phyloP scores from a whole-genome alignment of 1,284 basidiomycete genomes.

The Dichomitus squalens region DNA sequence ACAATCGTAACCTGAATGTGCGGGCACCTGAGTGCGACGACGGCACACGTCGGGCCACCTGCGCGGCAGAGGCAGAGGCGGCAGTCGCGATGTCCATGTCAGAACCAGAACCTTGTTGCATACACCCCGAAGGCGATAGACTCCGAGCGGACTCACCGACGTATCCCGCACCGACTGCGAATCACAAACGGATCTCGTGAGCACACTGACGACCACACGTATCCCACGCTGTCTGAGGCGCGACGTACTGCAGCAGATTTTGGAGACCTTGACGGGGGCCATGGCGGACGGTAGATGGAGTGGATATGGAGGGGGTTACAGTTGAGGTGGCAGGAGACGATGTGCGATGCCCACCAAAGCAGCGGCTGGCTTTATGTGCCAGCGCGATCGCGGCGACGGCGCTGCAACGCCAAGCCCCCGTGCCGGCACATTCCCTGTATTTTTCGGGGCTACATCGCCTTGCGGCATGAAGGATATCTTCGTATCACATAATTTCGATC shows the following conservation, averaged over 20 bases:
- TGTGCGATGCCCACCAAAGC: constrained; percentile 3
- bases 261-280: constrained; percentile 72
- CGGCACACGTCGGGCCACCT: constrained; percentile 94
- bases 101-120: background rate
- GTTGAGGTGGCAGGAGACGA: constrained; percentile 7
- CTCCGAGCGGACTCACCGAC: constrained; percentile 68
- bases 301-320: constrained; percentile 9
- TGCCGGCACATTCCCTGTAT: background rate
- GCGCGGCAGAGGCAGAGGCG: too few species aligned
- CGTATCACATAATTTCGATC: too few species aligned
- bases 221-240: background rate
- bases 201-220: background rate
- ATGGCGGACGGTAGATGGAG: constrained; percentile 37
- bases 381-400: background rate
- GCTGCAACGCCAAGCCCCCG: background rate
- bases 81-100: background rate
- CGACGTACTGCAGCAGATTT: constrained; percentile 89
- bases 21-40: constrained; percentile 94
- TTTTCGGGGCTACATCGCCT: background rate
- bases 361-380: background rate
- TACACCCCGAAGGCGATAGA: constrained; percentile 4
- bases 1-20: constrained; percentile 96
- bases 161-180: constrained; percentile 91
- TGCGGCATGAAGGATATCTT: background rate
- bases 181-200: constrained; percentile 15